Conservation (phyloP, 441 rosid genomes). For the Oxalis stricta region DNA sequence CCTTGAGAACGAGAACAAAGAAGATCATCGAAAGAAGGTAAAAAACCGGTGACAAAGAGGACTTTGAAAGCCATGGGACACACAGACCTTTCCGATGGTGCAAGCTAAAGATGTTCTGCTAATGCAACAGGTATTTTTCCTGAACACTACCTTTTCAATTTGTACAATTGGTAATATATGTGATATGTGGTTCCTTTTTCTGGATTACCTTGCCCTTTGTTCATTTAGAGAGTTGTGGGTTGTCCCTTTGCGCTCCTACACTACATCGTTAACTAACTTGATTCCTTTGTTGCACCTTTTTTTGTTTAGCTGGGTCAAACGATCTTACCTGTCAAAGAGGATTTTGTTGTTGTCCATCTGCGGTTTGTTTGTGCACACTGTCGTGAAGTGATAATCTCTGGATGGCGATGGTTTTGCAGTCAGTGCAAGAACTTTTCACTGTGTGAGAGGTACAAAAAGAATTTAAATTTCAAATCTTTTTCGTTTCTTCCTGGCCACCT, state of each 20-base stretch:
- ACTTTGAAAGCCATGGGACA: constrained; percentile 44
- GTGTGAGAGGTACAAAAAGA: constrained; percentile 34
- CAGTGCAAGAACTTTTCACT: constrained; percentile 49
- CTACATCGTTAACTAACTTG: neutral
- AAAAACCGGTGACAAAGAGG: constrained; percentile 38
- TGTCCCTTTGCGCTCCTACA: neutral
- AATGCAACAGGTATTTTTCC: constrained; percentile 39
- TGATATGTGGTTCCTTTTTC: too few species aligned
- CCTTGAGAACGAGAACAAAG: constrained; percentile 17
- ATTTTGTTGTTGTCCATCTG: constrained; percentile 42
- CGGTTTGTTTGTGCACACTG: constrained; percentile 47
- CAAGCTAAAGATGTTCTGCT: constrained; percentile 45
- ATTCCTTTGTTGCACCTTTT: constrained; percentile 1
- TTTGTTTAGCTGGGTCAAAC: constrained; percentile 33
- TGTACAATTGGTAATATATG: neutral
- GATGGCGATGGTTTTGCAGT: constrained; percentile 46
- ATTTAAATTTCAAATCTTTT: neutral
- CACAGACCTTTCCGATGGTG: constrained; percentile 30
- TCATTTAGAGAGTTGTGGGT: neutral
- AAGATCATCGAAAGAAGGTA: constrained; percentile 14
- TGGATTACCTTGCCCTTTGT: neutral
- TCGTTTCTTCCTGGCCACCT: neutral
- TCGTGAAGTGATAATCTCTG: constrained; percentile 30
- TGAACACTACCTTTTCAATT: neutral
- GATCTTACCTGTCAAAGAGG: constrained; percentile 37